phyloP scores from a whole-genome alignment of 495 filamentous ascomycete species.

The Lasiosphaeris hirsuta region DNA sequence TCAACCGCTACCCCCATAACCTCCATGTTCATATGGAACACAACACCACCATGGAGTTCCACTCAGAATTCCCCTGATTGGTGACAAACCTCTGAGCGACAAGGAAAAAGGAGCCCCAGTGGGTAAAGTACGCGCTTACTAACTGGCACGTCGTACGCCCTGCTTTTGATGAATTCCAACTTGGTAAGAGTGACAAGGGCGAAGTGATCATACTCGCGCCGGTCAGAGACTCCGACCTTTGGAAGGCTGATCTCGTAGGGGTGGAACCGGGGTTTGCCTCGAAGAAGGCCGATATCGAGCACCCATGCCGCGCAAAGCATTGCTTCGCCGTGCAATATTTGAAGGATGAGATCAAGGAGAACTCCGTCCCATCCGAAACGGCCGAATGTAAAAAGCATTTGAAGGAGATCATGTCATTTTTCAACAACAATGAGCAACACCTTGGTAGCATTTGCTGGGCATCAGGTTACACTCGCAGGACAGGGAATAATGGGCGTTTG shows the following conservation, averaged over 20 bases:
- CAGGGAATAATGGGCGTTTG: background rate
- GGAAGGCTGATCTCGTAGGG: conserved; percentile 4
- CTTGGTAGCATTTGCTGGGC: background rate
- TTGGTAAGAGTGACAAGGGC: background rate
- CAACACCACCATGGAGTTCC: background rate
- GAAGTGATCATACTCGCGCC: background rate
- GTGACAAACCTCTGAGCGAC: too few relatives aligned
- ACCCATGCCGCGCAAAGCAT: conserved; percentile 1
- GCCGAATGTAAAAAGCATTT: background rate
- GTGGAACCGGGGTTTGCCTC: background rate
- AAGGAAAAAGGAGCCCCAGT: background rate
- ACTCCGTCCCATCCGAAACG: background rate
- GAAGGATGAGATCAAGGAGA: background rate
- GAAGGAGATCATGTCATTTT: conserved; percentile 3
- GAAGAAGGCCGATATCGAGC: background rate
- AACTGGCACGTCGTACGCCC: background rate
- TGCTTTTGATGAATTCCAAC: background rate
- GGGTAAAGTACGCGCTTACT: background rate
- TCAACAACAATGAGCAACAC: conserved; percentile 5
- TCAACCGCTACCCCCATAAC: too few relatives aligned
- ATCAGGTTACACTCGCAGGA: conserved; percentile 5
- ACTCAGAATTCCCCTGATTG: background rate
- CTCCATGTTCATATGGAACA: too few relatives aligned
- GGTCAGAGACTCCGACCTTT: conserved; percentile 6
- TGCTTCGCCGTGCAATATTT: background rate